A percentile compares a stretch with the other conserved stretches of the same genome.
These are phyloP conservation scores for Rhodosporidiobolus sp. DNA, from an alignment of 768 basidiomycete species.

Conservation along the genomic window DNA sequence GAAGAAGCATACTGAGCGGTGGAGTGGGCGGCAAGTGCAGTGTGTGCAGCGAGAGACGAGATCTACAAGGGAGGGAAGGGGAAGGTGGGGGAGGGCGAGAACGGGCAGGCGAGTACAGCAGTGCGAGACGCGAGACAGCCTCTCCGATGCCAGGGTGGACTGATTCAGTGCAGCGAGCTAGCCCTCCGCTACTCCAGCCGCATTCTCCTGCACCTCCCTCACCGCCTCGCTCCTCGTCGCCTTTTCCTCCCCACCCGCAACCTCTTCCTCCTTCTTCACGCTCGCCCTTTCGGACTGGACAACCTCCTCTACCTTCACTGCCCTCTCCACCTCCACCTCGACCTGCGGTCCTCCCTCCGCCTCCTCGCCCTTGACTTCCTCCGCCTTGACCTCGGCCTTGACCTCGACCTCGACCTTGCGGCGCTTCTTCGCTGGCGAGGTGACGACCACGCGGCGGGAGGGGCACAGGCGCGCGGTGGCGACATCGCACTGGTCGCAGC, in stretches of 20 bases:
- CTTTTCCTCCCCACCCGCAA: too few relatives aligned
- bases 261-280: too few relatives aligned
- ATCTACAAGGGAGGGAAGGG: too few relatives aligned
- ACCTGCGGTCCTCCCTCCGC: neutral
- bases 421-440: constrained; percentile 4
- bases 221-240: too few relatives aligned
- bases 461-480: constrained; percentile 24
- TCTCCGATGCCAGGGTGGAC: too few relatives aligned
- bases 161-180: too few relatives aligned
- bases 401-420: constrained; percentile 1
- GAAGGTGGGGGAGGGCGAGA: neutral
- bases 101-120: too few relatives aligned
- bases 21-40: neutral
- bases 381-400: constrained; percentile 1
- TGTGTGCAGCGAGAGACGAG: neutral
- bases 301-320: neutral
- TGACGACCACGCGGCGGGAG: constrained; percentile 10
- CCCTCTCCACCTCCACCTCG: constrained; percentile 3
- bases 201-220: too few relatives aligned
- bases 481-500: constrained; percentile 32
- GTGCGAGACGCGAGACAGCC: too few relatives aligned
- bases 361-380: neutral
- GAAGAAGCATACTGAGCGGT: neutral
- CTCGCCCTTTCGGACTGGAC: neutral
- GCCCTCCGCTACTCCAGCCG: too few relatives aligned